These are phyloP conservation scores for Lachnum nothofagi DNA, from an alignment of 2,329 filamentous ascomycete genomes.

Conservation along the genomic window DNA sequence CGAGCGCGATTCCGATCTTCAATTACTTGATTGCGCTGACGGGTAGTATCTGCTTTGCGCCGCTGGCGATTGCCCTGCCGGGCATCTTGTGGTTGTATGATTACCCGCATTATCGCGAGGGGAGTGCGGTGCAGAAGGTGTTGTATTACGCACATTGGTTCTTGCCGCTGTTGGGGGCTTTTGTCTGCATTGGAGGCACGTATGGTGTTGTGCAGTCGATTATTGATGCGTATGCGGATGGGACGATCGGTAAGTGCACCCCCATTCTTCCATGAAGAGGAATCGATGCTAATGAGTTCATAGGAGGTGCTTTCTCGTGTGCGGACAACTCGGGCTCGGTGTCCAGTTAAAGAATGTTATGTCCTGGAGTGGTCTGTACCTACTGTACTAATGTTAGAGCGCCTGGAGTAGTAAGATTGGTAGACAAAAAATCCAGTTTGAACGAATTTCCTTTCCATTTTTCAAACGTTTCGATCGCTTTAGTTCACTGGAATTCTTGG, in stretches of 20 bases:
- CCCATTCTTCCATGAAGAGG: background rate
- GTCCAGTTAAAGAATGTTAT: constrained; percentile 1
- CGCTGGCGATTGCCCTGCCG: constrained; percentile 43
- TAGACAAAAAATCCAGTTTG: background rate
- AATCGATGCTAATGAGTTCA: background rate
- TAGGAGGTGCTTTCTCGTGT: constrained; percentile 42
- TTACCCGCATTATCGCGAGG: constrained; percentile 38
- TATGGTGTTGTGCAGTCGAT: constrained; percentile 47
- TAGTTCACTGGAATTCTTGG: no score
- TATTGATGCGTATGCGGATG: constrained; percentile 43
- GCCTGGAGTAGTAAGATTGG: background rate
- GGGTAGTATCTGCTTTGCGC: constrained; percentile 47
- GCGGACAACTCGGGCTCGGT: constrained; percentile 38
- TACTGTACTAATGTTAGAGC: background rate
- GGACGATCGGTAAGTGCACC: constrained; percentile 21
- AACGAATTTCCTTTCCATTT: no score
- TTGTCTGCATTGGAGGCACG: constrained; percentile 39
- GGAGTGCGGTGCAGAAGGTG: constrained; percentile 26
- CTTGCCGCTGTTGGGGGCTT: constrained; percentile 35
- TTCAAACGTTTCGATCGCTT: no score
- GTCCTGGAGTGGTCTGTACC: no score
- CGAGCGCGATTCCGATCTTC: constrained; percentile 51
- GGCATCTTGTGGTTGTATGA: constrained; percentile 49
- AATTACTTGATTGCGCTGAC: constrained; percentile 47
- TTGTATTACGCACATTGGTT: constrained; percentile 33